These are phyloP conservation scores for Backusella liffmaniae DNA, from an alignment of 192 early-diverging fungal genomes.

Conservation along the genomic window DNA sequence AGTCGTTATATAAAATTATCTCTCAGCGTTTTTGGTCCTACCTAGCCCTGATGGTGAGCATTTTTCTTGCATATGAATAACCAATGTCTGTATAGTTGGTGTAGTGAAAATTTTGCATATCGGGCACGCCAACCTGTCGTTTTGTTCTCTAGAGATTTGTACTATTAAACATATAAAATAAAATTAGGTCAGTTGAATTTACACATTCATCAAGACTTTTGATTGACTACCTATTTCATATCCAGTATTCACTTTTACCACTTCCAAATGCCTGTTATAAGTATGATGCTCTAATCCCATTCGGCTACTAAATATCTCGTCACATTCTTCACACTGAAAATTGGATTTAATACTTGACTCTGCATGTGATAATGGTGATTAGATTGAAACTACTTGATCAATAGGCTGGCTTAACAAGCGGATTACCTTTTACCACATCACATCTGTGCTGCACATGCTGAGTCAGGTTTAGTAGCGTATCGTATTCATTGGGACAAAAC, in stretches of 20 bases:
- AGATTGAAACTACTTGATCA: not conserved
- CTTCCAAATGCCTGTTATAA: not conserved
- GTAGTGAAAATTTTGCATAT: not conserved
- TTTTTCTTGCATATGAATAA: not conserved
- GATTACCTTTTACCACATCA: not conserved
- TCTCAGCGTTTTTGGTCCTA: not conserved
- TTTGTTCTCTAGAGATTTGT: not conserved
- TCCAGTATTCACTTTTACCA: not conserved
- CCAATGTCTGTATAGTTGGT: not conserved
- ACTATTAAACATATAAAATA: not conserved
- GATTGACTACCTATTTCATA: not conserved
- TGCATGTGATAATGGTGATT: not conserved
- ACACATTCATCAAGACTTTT: not conserved
- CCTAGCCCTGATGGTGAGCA: not conserved
- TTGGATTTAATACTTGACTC: not conserved
- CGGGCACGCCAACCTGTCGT: not conserved
- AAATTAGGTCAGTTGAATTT: not conserved
- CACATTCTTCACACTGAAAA: not conserved
- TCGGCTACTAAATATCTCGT: not conserved
- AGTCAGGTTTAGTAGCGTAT: not conserved
- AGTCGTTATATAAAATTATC: not conserved
- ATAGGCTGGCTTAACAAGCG: not conserved
- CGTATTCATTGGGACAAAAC: not conserved
- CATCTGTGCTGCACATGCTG: not conserved
- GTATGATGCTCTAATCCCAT: not conserved